Percentiles rank a stretch among this genome's conserved stretches.
Conservation (phyloP, 306 rosid species). For the Carpinus viminea region DNA sequence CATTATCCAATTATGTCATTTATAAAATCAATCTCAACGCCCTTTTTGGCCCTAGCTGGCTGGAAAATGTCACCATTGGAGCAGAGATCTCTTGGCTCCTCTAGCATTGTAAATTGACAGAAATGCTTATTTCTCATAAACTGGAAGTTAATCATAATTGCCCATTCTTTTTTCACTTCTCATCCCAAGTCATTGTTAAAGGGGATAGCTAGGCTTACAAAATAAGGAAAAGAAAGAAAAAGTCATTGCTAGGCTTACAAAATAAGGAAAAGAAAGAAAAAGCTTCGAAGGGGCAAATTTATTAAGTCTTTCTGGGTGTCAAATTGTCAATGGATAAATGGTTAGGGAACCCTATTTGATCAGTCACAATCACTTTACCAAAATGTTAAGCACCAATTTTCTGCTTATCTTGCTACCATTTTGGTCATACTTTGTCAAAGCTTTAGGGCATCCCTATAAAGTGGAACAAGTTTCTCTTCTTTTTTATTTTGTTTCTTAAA, state of each 20-base stretch:
- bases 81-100: neutral
- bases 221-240: neutral
- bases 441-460: no score
- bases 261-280: neutral
- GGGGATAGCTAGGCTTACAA: neutral
- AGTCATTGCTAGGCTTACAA: no score
- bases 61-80: neutral
- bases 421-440: no score
- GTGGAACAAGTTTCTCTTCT: no score
- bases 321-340: no score
- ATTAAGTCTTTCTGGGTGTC: no score
- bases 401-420: no score
- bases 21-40: no score
- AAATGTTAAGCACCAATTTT: neutral
- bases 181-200: neutral
- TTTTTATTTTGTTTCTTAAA: no score
- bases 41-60: neutral
- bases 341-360: neutral
- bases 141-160: neutral
- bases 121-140: neutral
- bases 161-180: no score
- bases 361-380: neutral
- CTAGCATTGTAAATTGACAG: neutral
- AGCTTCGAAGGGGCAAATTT: no score
- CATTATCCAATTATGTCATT: neutral